These are phyloP conservation scores for Hanseniaspora occidentalis DNA, from an alignment of 805 yeast species.

Conservation along the genomic window DNA sequence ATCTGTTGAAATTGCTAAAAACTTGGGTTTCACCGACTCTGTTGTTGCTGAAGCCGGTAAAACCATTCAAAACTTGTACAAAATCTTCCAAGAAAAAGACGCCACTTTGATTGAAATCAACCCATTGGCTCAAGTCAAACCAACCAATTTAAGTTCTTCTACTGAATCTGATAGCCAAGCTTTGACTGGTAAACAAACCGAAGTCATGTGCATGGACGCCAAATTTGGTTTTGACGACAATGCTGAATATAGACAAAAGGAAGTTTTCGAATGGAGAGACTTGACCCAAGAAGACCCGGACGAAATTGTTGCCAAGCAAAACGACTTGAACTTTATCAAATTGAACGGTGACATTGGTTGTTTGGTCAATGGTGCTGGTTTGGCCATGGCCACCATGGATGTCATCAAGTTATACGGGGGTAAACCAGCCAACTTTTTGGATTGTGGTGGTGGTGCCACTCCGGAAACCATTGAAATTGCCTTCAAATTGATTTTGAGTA, in stretches of 20 bases:
- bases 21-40: slow-evolving; percentile 57
- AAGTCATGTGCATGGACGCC: slow-evolving; percentile 97
- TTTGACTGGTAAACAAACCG: slow-evolving; percentile 56
- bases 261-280: slow-evolving; percentile 95
- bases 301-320: slow-evolving; percentile 84
- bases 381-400: slow-evolving; percentile 99
- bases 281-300: slow-evolving; percentile 95
- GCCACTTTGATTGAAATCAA: slow-evolving; percentile 98
- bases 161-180: too few species aligned
- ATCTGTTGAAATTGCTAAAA: slow-evolving; percentile 66
- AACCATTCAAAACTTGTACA: slow-evolving; percentile 74
- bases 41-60: slow-evolving; percentile 82
- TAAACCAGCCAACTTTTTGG: slow-evolving; percentile 97
- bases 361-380: slow-evolving; percentile 98
- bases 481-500: slow-evolving; percentile 82
- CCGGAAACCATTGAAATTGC: slow-evolving; percentile 97
- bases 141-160: too few species aligned
- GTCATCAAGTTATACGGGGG: slow-evolving; percentile 97
- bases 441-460: slow-evolving; percentile 99
- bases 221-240: slow-evolving; percentile 96
- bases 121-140: slow-evolving; percentile 87
- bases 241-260: slow-evolving; percentile 89
- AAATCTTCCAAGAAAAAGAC: slow-evolving; percentile 82
- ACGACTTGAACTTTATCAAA: slow-evolving; percentile 90
- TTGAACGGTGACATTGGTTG: slow-evolving; percentile 98